These are phyloP conservation scores for Manihot esculenta DNA, from an alignment of 441 rosid species.

Conservation along the genomic window DNA sequence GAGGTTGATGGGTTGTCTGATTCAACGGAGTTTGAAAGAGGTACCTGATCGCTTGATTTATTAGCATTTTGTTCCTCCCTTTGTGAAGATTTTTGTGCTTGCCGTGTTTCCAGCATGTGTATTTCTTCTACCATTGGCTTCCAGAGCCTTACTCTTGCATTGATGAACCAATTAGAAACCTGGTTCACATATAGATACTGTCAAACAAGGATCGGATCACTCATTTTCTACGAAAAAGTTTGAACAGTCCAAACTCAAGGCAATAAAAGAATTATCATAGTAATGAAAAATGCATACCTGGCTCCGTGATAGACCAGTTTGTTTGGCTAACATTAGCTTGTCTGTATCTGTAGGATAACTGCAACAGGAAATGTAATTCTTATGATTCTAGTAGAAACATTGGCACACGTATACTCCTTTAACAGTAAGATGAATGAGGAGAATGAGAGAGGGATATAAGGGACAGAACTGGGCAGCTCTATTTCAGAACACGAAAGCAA, in stretches of 20 bases:
- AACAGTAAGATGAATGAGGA: not conserved
- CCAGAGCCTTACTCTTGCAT: conserved; percentile 92
- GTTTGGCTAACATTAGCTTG: conserved; percentile 82
- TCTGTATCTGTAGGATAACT: conserved; percentile 94
- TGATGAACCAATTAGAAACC: conserved; percentile 95
- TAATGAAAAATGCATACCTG: conserved; percentile 49
- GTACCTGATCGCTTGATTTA: conserved; percentile 34
- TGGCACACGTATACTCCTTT: not conserved
- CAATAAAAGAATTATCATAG: not conserved
- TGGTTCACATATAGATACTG: conserved; percentile 22
- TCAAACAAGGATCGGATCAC: not conserved
- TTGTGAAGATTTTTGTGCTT: conserved; percentile 49
- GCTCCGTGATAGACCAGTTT: conserved; percentile 83
- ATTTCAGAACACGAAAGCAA: not conserved
- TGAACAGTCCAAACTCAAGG: not conserved
- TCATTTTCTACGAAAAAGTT: not conserved
- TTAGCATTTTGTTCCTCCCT: conserved; percentile 33
- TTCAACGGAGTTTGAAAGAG: conserved; percentile 24
- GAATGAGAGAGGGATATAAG: not conserved
- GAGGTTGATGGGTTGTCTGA: conserved; percentile 43
- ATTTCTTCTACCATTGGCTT: conserved; percentile 97
- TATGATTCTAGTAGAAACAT: not conserved
- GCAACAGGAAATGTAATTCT: conserved; percentile 5
- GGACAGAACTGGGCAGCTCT: not conserved
- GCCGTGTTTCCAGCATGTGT: conserved; percentile 70